A percentile compares a stretch with the other conserved stretches of the same genome.
phyloP scores from a whole-genome alignment of 805 yeast species.

The Torulaspora microellipsoides region DNA sequence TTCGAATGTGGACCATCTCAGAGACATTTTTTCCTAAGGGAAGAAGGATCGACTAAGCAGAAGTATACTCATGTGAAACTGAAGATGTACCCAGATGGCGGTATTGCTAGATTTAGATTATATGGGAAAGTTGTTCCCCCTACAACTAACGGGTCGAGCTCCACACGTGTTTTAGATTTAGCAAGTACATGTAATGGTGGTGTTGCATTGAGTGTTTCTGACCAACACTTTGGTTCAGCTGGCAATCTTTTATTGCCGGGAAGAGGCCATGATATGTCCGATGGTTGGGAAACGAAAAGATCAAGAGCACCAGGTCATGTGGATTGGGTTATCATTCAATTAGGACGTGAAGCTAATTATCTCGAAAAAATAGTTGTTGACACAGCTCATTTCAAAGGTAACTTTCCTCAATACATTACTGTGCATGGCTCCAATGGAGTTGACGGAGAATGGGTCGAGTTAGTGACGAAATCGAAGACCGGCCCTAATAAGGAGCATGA shows the following conservation, averaged over 20 bases:
- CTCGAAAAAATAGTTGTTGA: slow-evolving; percentile 66
- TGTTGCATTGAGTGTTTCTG: slow-evolving; percentile 74
- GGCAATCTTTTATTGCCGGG: slow-evolving; percentile 89
- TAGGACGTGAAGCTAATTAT: slow-evolving; percentile 58
- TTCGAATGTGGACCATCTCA: slow-evolving; percentile 86
- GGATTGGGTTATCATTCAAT: slow-evolving; percentile 85
- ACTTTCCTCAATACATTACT: slow-evolving; percentile 78
- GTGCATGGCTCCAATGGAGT: slow-evolving; percentile 56
- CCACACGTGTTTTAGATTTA: slow-evolving; percentile 49
- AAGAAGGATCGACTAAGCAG: slow-evolving; percentile 47
- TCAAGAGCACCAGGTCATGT: slow-evolving; percentile 78
- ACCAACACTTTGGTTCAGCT: slow-evolving; percentile 92
- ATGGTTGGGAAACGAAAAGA: slow-evolving; percentile 97
- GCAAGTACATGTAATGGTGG: slow-evolving; percentile 88
- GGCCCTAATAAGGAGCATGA: slow-evolving; percentile 80
- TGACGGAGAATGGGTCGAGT: slow-evolving; percentile 53
- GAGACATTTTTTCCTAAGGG: slow-evolving; percentile 73
- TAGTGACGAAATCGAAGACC: slow-evolving; percentile 69
- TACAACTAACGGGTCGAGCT: slow-evolving; percentile 64
- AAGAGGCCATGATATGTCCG: slow-evolving; percentile 93
- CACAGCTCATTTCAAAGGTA: slow-evolving; percentile 92
- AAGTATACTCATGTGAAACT: slow-evolving; percentile 76
- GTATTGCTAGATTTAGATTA: slow-evolving; percentile 89
- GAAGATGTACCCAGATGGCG: slow-evolving; percentile 97
- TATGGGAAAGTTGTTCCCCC: slow-evolving; percentile 79